A percentile compares a stretch with the other conserved stretches of the same genome.
phyloP scores from a whole-genome alignment of 345 rosid genomes.

The Cardiospermum halicacabum region DNA sequence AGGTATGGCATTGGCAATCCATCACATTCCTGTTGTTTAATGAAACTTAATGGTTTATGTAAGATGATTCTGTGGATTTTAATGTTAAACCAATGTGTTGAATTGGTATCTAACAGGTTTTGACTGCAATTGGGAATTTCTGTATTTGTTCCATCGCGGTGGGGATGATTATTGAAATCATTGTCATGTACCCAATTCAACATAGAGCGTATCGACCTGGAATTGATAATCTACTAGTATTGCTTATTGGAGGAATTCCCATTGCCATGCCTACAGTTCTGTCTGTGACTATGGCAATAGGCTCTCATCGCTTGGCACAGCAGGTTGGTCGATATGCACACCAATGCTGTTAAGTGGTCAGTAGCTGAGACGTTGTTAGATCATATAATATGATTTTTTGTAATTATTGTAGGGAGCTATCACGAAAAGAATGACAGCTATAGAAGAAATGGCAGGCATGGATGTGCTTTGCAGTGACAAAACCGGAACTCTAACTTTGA shows the following conservation, averaged over 20 bases:
- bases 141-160: conserved; percentile 83
- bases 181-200: conserved; percentile 89
- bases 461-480: conserved; percentile 69
- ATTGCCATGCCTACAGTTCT: conserved; percentile 73
- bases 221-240: conserved; percentile 72
- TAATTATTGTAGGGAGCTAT: conserved; percentile 51
- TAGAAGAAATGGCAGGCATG: conserved; percentile 79
- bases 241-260: conserved; percentile 67
- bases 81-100: not conserved
- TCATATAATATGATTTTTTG: not conserved
- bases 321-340: conserved; percentile 35
- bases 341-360: not conserved
- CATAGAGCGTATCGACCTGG: conserved; percentile 74
- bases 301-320: conserved; percentile 55
- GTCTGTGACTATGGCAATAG: conserved; percentile 71
- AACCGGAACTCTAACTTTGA: conserved; percentile 64
- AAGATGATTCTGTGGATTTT: not conserved
- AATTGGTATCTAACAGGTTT: conserved; percentile 32
- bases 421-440: conserved; percentile 72
- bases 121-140: conserved; percentile 89
- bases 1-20: conserved; percentile 33
- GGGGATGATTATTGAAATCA: conserved; percentile 74
- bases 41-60: not conserved
- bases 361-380: not conserved
- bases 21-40: not conserved